Base-by-base conservation (phyloP, 2,329 filamentous ascomycete genomes). In the Talaromyces sp. region DNA sequence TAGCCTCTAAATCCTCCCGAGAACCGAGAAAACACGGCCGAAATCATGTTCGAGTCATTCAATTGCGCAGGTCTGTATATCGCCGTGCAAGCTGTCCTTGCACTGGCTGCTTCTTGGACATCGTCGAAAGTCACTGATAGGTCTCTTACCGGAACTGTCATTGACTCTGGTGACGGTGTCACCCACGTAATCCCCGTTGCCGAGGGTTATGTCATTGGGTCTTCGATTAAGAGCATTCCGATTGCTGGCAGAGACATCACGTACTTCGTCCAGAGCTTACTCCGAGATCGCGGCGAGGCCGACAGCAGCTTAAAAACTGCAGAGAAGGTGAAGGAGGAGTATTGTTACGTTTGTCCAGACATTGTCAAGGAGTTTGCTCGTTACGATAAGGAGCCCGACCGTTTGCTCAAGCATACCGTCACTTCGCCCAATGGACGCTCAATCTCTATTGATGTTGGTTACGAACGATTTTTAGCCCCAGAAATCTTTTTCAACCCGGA, bases 401-500 rank as follows among this genome's bases (percentile, higher is more conserved):
- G 92, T 55, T 96, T 99, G 80, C 84, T 89, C 70, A 92, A 96
- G 80, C 93, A 99, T 78, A 87, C 89, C 22, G 92, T 97, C 62
- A 87, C 86, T 61, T 88, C 95, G 63, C 89, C 92, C 28, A 93
- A 93, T 69, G 95, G 95, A 65, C 89, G 90, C 68, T 88, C 90
- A 69, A 88, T 93, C 25, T 85, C 82, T 1, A 92, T 99, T 54
- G 96, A 99, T 71, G 91, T 99, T 58, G 95, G 95, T 58, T 99
- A 98, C 79, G 95, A 99, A 78, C 90, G 95, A 36, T 99, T 99
- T 84, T 84, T 99, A 63, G 95, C 95, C 2, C 96, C 96, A 27
- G 95, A 99, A 77, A 99, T 99, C 73, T 99, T 99, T 80, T 99
- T 99, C 86, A 99, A 99, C 79, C 95, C 95, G 32, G 95, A 99